Conservation (phyloP, 371 early-diverging fungal species). For the Mucor mucedo region DNA sequence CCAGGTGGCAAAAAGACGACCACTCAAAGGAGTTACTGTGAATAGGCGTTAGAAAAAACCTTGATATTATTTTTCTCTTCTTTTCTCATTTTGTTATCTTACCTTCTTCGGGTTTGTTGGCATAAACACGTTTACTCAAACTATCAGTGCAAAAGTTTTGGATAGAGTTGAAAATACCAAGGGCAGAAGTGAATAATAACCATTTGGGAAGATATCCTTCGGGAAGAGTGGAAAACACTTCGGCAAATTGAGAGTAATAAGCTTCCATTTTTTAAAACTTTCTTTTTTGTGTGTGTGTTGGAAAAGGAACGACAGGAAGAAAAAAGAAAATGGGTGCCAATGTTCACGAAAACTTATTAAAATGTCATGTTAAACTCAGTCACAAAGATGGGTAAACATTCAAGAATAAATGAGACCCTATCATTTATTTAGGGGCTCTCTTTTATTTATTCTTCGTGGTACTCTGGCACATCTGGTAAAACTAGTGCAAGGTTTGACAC, state of each 20-base stretch:
- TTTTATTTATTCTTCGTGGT: no score
- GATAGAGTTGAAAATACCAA: slow-evolving; percentile 77
- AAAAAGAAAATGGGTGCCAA: no score
- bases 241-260: slow-evolving; percentile 25
- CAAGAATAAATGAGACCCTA: no score
- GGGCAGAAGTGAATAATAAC: slow-evolving; percentile 70
- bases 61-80: neutral
- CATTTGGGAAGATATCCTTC: slow-evolving; percentile 71
- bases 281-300: slow-evolving; percentile 15
- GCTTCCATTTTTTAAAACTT: slow-evolving; percentile 24
- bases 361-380: no score
- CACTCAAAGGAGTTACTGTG: slow-evolving; percentile 72
- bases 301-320: no score
- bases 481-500: no score
- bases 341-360: no score
- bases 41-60: neutral
- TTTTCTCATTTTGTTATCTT: neutral
- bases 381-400: no score
- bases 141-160: slow-evolving; percentile 73
- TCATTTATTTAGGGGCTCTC: no score
- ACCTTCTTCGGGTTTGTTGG: slow-evolving; percentile 64
- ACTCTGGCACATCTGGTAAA: no score
- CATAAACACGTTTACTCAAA: slow-evolving; percentile 75
- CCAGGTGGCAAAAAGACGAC: slow-evolving; percentile 83
- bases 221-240: slow-evolving; percentile 55